Evolutionary conservation across 2,329 filamentous ascomycete species (phyloP).

Genomic region (Fusarium chlamydosporum): DNA sequence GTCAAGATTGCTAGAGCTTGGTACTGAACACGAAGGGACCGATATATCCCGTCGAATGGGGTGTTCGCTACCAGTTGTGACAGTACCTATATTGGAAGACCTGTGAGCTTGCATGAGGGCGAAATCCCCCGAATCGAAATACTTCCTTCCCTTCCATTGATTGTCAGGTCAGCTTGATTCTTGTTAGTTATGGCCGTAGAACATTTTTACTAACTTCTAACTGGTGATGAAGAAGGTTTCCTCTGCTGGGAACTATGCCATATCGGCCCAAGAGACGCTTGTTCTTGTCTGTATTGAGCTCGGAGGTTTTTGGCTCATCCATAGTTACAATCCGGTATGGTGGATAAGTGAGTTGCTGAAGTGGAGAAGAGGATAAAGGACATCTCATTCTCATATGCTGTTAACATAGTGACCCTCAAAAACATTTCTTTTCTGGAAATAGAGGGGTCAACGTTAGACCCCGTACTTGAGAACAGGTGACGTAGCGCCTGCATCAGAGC

Average conservation of each 20-base stretch:
- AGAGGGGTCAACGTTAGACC: neutral
- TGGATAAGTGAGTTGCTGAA: neutral
- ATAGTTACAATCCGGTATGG: neutral
- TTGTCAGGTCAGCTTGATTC: slow-evolving; percentile 5
- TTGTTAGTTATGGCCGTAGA: neutral
- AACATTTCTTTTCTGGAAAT: neutral
- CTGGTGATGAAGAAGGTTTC: slow-evolving; percentile 38
- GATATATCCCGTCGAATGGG: slow-evolving; percentile 34
- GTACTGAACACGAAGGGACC: slow-evolving; percentile 27
- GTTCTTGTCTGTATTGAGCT: neutral
- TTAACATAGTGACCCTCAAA: neutral
- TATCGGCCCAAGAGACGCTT: slow-evolving; percentile 7
- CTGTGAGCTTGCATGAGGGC: slow-evolving; percentile 38
- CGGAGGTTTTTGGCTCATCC: neutral
- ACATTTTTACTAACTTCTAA: slow-evolving; percentile 23
- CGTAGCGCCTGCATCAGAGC: neutral
- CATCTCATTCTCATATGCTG: neutral
- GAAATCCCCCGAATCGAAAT: slow-evolving; percentile 45
- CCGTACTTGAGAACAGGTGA: neutral
- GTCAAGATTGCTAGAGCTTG: slow-evolving; percentile 36
- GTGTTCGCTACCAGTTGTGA: slow-evolving; percentile 38
- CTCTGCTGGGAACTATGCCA: slow-evolving; percentile 28
- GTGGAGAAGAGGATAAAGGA: neutral
- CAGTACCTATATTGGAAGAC: slow-evolving; percentile 34
- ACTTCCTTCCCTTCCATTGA: slow-evolving; percentile 25